Evolutionary conservation across 2,329 filamentous ascomycete genomes (phyloP), one percentile per base, ranked within the genome.

Genomic region (Trichoderma atroviride): DNA sequence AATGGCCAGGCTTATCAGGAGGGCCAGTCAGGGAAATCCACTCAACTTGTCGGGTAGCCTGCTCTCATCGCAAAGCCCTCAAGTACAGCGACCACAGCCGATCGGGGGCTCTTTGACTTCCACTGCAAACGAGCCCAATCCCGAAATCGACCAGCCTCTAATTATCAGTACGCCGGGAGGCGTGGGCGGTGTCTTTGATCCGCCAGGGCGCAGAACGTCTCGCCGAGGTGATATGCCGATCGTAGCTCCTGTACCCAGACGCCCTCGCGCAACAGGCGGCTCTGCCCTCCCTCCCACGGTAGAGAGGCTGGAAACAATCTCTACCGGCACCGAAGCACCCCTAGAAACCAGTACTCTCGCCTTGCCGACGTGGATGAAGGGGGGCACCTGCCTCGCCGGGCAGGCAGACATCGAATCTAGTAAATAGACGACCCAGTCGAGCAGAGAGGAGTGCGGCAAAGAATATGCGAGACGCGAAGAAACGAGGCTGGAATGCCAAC

Each of bases 131-230:
- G 33, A 22, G 27, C 24, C 56, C 40, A 14, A 62, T 61, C 3
- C 71, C 65, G 74, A 76, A 22, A 74, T 84, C 31, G 86, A 88
- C 47, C 83, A 84, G 65, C 86, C 87, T 4, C 80, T 89, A 31
- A 89, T 89, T 66, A 88, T 89, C 75, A 89, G 87, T 76, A 89
- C 87, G 4, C 87, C 87, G 1, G 82, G 79, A 11, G 87, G 87
- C 19, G 81, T 88, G 10, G 79, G 82, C 0, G 87, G 87, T 3
- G 85, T 83, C 1, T 87, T 83, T 71, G 86, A 88, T 69, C 74
- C 78, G 1, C 83, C 84, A 2, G 74, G 74, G 6, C 78, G 78
- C 13, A 77, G 75, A 35, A 74, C 74, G 22, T 78, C 78, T n/a
- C 74, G 75, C 16, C 76, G 74, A 14, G 76, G 76, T 22, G 84